Conservation (phyloP, 1,284 basidiomycete genomes). For the Anthracocystis panici-leucophaei region DNA sequence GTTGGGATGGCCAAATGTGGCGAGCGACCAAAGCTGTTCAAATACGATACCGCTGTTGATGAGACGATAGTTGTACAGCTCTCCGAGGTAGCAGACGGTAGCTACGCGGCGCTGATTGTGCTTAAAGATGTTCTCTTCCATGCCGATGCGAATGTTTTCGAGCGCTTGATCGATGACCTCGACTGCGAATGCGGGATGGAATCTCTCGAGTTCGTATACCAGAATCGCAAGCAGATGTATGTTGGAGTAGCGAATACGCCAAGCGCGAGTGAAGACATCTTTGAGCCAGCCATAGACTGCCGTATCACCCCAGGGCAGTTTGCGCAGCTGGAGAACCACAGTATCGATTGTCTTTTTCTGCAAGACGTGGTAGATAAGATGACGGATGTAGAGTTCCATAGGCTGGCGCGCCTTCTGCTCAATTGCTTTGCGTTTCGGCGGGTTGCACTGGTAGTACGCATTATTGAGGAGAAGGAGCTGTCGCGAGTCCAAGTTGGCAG, state of each 20-base stretch:
- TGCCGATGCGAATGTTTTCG: conserved; percentile 87
- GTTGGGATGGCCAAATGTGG: conserved; percentile 96
- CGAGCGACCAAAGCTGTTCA: conserved; percentile 91
- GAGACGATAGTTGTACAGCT: conserved; percentile 96
- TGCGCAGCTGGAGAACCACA: conserved; percentile 88
- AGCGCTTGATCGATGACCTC: conserved; percentile 92
- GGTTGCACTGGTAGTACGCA: conserved; percentile 99
- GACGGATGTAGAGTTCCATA: conserved; percentile 91
- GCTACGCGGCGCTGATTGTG: conserved; percentile 93
- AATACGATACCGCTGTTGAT: conserved; percentile 89
- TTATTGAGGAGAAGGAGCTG: conserved; percentile 93
- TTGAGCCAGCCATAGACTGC: conserved; percentile 72
- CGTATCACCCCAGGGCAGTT: conserved; percentile 92
- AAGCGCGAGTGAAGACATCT: conserved; percentile 92
- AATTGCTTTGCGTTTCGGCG: conserved; percentile 88
- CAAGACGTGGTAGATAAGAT: conserved; percentile 90
- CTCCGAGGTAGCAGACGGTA: conserved; percentile 91
- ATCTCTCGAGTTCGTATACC: conserved; percentile 90
- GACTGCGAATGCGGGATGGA: conserved; percentile 88
- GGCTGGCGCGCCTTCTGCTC: conserved; percentile 86
- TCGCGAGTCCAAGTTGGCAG: conserved; percentile 90
- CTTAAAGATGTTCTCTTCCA: conserved; percentile 92
- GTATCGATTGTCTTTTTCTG: conserved; percentile 91
- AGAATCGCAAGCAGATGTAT: conserved; percentile 92
- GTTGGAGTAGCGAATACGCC: conserved; percentile 94